Percentiles rank a stretch among this genome's conserved stretches.
These are phyloP conservation scores for Serendipita sp. DNA, from an alignment of 768 basidiomycete species.

Conservation along the genomic window DNA sequence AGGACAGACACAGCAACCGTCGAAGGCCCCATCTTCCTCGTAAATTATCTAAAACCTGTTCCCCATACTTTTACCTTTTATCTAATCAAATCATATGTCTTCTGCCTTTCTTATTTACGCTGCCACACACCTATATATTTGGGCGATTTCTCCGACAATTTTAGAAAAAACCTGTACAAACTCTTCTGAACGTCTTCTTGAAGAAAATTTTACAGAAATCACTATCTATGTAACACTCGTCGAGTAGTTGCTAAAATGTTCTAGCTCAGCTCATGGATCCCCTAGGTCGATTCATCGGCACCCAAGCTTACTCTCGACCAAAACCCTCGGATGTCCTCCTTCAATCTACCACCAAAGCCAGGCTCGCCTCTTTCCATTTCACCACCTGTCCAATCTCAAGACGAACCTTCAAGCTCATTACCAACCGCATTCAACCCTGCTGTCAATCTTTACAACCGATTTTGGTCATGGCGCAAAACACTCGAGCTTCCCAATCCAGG, in stretches of 20 bases:
- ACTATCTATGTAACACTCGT: background rate
- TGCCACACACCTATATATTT: too few species aligned
- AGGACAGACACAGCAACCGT: too few species aligned
- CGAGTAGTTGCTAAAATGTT: background rate
- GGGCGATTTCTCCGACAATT: too few species aligned
- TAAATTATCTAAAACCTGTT: too few species aligned
- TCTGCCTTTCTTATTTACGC: too few species aligned
- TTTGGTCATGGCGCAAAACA: constrained; percentile 60
- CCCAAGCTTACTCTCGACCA: background rate
- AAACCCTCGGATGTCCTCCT: background rate
- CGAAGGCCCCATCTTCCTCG: too few species aligned
- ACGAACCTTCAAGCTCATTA: background rate
- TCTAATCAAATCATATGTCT: too few species aligned
- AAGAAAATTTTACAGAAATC: background rate
- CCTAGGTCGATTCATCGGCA: background rate
- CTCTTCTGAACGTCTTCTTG: background rate
- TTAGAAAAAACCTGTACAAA: background rate
- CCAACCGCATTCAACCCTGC: constrained; percentile 29
- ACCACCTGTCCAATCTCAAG: background rate
- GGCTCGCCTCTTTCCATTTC: background rate
- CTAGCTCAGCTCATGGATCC: background rate
- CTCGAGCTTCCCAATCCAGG: constrained; percentile 78
- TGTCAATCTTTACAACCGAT: constrained; percentile 48
- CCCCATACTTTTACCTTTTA: too few species aligned
- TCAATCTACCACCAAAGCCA: background rate